A percentile compares a stretch with the other conserved stretches of the same genome.
Evolutionary conservation across 2,329 filamentous ascomycete species (phyloP).

Genomic region (Verticillium dahliae): DNA sequence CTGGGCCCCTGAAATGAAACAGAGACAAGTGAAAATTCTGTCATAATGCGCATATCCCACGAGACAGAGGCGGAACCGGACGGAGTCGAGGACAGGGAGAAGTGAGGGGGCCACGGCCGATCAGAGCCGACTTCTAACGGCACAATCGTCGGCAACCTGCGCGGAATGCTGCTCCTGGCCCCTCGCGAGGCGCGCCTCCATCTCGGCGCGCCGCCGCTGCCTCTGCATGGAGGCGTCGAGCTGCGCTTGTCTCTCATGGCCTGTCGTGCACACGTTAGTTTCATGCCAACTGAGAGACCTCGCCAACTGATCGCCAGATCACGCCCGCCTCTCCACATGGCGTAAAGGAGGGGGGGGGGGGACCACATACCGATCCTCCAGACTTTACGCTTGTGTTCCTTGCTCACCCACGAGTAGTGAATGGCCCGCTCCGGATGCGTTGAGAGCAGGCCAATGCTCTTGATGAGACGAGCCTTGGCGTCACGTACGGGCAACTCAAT

Average conservation of each 20-base stretch:
- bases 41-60: not conserved
- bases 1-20: not conserved
- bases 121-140: not conserved
- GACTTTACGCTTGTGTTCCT: conserved; percentile 15
- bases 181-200: not conserved
- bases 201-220: conserved; percentile 5
- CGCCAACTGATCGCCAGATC: not conserved
- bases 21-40: not conserved
- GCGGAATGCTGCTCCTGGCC: not conserved
- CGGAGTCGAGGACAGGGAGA: not conserved
- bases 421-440: conserved; percentile 26
- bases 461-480: conserved; percentile 7
- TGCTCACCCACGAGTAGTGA: conserved; percentile 22
- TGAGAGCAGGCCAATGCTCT: conserved; percentile 19
- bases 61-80: not conserved
- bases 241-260: conserved; percentile 10
- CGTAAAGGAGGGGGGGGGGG: not conserved
- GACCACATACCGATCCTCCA: conserved; percentile 18
- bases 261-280: conserved; percentile 1
- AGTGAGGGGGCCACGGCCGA: not conserved
- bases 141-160: not conserved
- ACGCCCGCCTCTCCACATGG: not conserved
- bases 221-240: conserved; percentile 9
- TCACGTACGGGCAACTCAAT: conserved; percentile 15
- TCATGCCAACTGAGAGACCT: not conserved